Conservation (phyloP, 129 eudicot species). For the Tanacetum coccineum region DNA sequence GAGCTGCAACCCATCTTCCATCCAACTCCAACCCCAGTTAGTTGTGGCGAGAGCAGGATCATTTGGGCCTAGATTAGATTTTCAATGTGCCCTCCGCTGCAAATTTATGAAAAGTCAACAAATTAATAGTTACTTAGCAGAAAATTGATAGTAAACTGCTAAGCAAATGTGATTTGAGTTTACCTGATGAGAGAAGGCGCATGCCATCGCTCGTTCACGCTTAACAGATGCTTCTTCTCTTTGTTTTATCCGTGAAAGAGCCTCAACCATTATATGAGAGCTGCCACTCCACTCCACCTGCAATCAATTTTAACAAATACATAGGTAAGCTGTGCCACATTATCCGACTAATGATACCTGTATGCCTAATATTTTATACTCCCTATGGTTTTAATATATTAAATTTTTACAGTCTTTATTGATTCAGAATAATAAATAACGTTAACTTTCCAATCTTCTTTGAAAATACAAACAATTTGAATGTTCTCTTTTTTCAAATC, state of each 20-base stretch:
- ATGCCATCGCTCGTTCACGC: no score
- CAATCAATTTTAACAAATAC: constrained; percentile 13
- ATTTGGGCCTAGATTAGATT: constrained; percentile 35
- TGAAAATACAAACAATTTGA: neutral
- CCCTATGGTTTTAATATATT: no score
- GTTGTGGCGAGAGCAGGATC: constrained; percentile 49
- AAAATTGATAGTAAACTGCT: constrained; percentile 13
- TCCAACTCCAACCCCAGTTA: constrained; percentile 99
- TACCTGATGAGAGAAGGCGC: no score
- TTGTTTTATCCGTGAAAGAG: no score
- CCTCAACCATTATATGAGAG: constrained; percentile 61
- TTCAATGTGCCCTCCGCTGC: constrained; percentile 90
- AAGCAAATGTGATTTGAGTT: no score
- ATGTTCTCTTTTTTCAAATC: neutral
- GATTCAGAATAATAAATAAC: no score
- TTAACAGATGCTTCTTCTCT: no score
- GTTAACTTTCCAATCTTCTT: neutral
- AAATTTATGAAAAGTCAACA: constrained; percentile 9
- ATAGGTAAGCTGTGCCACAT: neutral
- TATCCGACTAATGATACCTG: no score
- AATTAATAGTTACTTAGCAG: neutral
- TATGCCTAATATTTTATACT: no score
- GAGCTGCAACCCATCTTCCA: constrained; percentile 96
- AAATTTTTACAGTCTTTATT: no score
- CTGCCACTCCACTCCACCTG: constrained; percentile 90